A percentile compares a stretch with the other conserved stretches of the same genome.
Evolutionary conservation across 257 asterid genomes (phyloP).

Genomic region (Verbena officinalis): DNA sequence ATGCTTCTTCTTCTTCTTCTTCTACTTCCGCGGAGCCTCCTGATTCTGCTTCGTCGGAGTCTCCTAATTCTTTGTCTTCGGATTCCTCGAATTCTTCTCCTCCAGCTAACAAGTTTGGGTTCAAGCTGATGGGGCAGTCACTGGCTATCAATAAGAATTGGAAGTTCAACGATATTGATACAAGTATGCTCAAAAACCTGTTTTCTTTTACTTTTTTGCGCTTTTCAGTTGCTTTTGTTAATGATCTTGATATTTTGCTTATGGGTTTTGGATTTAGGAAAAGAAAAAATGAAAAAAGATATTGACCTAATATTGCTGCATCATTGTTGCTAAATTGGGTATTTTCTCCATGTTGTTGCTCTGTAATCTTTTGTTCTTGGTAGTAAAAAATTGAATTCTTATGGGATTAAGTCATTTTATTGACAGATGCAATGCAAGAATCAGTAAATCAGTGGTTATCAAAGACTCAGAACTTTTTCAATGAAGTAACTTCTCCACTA

Average conservation of each 20-base stretch:
- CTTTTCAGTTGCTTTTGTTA: background rate
- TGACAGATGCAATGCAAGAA: slow-evolving; percentile 75
- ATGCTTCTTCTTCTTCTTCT: slow-evolving; percentile 49
- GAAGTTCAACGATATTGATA: slow-evolving; percentile 75
- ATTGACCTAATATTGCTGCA: background rate
- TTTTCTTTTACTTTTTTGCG: background rate
- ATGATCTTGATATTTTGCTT: slow-evolving; percentile 22
- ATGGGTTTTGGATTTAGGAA: slow-evolving; percentile 9
- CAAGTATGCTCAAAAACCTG: slow-evolving; percentile 48
- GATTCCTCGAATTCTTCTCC: slow-evolving; percentile 49
- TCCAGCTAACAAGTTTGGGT: slow-evolving; percentile 48
- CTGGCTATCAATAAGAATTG: slow-evolving; percentile 51
- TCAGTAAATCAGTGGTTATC: slow-evolving; percentile 76
- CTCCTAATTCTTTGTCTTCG: slow-evolving; percentile 40
- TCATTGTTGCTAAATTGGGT: background rate
- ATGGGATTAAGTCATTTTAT: slow-evolving; percentile 22
- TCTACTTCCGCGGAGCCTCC: too few relatives aligned
- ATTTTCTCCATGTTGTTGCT: background rate
- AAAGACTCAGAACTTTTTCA: slow-evolving; percentile 79
- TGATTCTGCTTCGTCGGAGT: too few relatives aligned
- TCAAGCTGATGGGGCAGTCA: slow-evolving; percentile 60
- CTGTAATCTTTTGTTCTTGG: background rate
- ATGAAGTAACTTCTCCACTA: slow-evolving; percentile 76
- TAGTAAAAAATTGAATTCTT: too few relatives aligned
- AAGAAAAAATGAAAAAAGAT: too few relatives aligned